Evolutionary conservation across 345 rosid genomes (phyloP).

Genomic region (Populus davidiana): DNA sequence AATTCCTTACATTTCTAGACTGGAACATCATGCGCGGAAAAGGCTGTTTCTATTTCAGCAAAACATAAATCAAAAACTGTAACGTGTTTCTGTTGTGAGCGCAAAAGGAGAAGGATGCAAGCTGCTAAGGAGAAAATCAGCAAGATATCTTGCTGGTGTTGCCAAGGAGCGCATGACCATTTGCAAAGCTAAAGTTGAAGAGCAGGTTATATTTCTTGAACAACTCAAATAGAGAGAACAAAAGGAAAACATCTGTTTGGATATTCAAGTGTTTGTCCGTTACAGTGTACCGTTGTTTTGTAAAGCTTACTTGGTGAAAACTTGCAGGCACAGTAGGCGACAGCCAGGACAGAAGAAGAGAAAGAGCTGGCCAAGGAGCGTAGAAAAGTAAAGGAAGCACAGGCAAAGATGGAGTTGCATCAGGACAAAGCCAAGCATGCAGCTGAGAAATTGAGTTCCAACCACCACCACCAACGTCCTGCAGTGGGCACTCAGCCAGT

Average conservation of each 20-base stretch:
- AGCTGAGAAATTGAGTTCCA: conserved; percentile 32
- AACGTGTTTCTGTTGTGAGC: neutral
- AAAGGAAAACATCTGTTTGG: neutral
- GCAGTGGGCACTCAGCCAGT: neutral
- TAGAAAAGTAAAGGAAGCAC: conserved; percentile 58
- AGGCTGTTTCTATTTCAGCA: neutral
- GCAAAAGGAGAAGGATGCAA: conserved; percentile 40
- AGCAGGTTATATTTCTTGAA: conserved; percentile 30
- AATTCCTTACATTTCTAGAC: neutral
- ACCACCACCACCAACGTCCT: conserved; percentile 6
- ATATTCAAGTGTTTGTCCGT: neutral
- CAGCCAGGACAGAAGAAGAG: conserved; percentile 53
- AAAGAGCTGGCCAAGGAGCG: conserved; percentile 55
- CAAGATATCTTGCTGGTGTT: conserved; percentile 49
- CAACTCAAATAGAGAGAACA: too few relatives aligned
- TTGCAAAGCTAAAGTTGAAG: conserved; percentile 51
- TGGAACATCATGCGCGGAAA: neutral
- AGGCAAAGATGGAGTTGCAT: conserved; percentile 69
- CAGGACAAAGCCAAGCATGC: conserved; percentile 52
- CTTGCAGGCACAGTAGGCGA: conserved; percentile 47
- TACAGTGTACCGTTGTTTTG: too few relatives aligned
- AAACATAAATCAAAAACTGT: neutral
- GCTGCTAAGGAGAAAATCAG: conserved; percentile 57
- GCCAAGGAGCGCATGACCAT: conserved; percentile 56
- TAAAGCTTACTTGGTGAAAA: neutral